phyloP scores from a whole-genome alignment of 2,329 filamentous ascomycete species.

The Lithohypha guttulata region DNA sequence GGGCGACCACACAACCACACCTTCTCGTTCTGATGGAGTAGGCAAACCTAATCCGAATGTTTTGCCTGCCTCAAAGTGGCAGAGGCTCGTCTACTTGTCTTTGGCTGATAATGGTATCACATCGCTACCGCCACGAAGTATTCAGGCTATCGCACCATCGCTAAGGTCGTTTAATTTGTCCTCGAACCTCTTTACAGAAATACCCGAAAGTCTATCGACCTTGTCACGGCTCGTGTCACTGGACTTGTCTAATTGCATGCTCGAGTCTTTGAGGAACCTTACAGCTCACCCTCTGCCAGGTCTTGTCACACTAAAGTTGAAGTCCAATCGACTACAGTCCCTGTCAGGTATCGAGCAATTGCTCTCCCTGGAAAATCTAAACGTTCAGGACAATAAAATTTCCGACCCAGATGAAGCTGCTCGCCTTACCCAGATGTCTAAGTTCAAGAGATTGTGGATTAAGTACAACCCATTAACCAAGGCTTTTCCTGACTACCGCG shows the following conservation, averaged over 20 bases:
- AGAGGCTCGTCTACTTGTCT: constrained; percentile 84
- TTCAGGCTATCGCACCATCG: constrained; percentile 74
- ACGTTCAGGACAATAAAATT: constrained; percentile 80
- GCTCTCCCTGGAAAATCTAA: constrained; percentile 76
- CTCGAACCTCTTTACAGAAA: constrained; percentile 82
- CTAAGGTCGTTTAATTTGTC: constrained; percentile 88
- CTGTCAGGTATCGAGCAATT: constrained; percentile 84
- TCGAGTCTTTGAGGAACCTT: constrained; percentile 81
- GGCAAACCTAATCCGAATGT: constrained; percentile 63
- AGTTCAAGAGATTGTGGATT: constrained; percentile 87
- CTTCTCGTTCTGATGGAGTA: constrained; percentile 52
- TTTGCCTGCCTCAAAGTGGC: constrained; percentile 81
- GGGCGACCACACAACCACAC: constrained; percentile 45
- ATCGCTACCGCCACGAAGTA: constrained; percentile 60
- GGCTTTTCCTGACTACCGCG: constrained; percentile 72
- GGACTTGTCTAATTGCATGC: constrained; percentile 96
- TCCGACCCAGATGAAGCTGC: constrained; percentile 87
- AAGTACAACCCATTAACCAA: constrained; percentile 84
- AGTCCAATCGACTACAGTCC: constrained; percentile 75
- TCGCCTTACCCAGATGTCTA: constrained; percentile 77
- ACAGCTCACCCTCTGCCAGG: constrained; percentile 78
- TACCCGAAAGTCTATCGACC: constrained; percentile 79
- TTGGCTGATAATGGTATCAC: constrained; percentile 86
- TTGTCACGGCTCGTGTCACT: constrained; percentile 81
- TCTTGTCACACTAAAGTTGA: constrained; percentile 84